Conservation (phyloP, 192 early-diverging fungal species). For the Cladochytrium replicatum region DNA sequence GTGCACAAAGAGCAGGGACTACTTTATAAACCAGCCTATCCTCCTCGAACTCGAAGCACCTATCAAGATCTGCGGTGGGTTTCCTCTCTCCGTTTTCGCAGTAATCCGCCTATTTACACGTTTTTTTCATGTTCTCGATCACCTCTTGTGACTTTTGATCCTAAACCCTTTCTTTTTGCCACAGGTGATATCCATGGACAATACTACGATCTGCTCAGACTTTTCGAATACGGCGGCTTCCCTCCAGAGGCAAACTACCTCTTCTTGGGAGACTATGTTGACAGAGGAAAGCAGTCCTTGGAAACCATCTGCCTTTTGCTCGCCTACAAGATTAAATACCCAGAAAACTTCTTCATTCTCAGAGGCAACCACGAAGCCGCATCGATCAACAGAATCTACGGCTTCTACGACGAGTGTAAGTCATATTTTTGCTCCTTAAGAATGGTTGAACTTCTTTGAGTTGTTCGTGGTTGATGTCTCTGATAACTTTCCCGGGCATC, state of each 20-base stretch:
- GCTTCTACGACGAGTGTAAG: constrained; percentile 81
- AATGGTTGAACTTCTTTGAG: background rate
- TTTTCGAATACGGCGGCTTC: constrained; percentile 79
- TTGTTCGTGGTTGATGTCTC: background rate
- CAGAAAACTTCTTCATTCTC: constrained; percentile 83
- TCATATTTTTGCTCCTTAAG: background rate
- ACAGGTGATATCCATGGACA: constrained; percentile 71
- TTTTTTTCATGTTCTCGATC: background rate
- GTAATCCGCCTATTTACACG: background rate
- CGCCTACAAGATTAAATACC: constrained; percentile 87
- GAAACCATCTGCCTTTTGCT: constrained; percentile 78
- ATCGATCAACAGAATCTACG: constrained; percentile 74
- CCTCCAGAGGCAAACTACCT: constrained; percentile 77
- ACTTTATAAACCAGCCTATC: constrained; percentile 73
- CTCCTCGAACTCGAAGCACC: constrained; percentile 73
- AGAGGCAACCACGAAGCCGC: constrained; percentile 85
- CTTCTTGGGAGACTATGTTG: constrained; percentile 80
- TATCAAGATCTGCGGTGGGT: constrained; percentile 74
- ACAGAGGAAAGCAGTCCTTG: constrained; percentile 75
- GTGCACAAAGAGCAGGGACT: constrained; percentile 69
- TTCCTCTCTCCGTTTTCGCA: too few relatives aligned
- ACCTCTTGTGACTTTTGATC: background rate
- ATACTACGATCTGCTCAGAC: constrained; percentile 73
- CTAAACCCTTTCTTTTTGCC: too few relatives aligned
- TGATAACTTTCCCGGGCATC: background rate